phyloP scores from a whole-genome alignment of 2,329 filamentous ascomycete species.

The Exophiala sideris region DNA sequence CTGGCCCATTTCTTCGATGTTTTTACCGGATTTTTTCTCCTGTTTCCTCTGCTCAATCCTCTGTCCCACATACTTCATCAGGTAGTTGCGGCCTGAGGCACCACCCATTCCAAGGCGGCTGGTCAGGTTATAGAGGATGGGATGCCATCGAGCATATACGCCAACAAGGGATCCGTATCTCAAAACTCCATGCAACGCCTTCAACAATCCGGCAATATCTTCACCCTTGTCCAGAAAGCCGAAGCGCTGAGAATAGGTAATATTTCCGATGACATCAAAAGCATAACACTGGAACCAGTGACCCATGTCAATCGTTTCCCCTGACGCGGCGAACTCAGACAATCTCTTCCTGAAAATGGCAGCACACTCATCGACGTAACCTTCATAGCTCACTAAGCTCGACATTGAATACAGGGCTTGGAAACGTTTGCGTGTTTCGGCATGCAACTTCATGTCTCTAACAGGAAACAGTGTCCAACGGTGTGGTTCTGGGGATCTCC shows the following conservation, averaged over 20 bases:
- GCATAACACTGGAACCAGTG: conserved; percentile 75
- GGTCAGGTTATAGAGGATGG: conserved; percentile 33
- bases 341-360: conserved; percentile 41
- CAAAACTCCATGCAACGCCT: conserved; percentile 36
- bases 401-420: conserved; percentile 49
- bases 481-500: conserved; percentile 57
- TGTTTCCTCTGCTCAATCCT: conserved; percentile 33
- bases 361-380: conserved; percentile 48
- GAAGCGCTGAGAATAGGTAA: conserved; percentile 59
- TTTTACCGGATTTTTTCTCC: conserved; percentile 20
- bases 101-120: conserved; percentile 33
- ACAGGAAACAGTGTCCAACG: conserved; percentile 64
- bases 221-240: conserved; percentile 72
- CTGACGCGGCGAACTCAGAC: conserved; percentile 34
- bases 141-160: conserved; percentile 42
- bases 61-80: conserved; percentile 34
- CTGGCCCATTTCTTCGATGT: conserved; percentile 9
- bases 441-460: conserved; percentile 69
- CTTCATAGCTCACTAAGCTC: conserved; percentile 48
- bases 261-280: conserved; percentile 63
- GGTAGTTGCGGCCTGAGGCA: conserved; percentile 33
- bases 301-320: conserved; percentile 35
- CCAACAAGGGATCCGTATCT: conserved; percentile 42
- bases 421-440: conserved; percentile 59
- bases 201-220: conserved; percentile 57